Conservation (phyloP, 805 yeast genomes). For the Metschnikowia matae region DNA sequence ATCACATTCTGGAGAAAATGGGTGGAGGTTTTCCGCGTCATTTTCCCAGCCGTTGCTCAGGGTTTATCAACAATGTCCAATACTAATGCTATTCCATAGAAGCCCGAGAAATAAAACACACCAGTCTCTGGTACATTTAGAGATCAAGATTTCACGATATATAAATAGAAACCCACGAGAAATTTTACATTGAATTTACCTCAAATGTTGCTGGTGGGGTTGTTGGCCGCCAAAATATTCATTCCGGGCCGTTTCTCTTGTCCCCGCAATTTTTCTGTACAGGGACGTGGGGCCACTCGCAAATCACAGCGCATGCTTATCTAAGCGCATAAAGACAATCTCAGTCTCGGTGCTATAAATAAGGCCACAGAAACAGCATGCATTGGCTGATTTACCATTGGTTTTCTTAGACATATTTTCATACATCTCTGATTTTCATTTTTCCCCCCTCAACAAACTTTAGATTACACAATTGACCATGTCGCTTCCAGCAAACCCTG, state of each 20-base stretch:
- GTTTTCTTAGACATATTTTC: not conserved
- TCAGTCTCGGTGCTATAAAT: not conserved
- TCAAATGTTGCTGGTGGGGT: not conserved
- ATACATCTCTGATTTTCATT: not conserved
- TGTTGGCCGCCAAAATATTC: not conserved
- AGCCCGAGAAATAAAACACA: too few relatives aligned
- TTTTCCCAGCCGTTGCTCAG: too few relatives aligned
- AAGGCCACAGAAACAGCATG: not conserved
- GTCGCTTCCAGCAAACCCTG: constrained; percentile 25
- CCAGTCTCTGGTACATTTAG: too few relatives aligned
- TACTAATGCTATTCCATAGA: too few relatives aligned
- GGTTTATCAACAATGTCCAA: too few relatives aligned
- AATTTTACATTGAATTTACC: not conserved
- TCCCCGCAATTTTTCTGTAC: constrained; percentile 2
- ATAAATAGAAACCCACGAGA: too few relatives aligned
- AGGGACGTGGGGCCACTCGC: constrained; percentile 3
- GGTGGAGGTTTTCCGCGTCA: too few relatives aligned
- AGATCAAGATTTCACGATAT: too few relatives aligned
- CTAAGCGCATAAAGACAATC: constrained; percentile 2
- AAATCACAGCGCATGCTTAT: constrained; percentile 5
- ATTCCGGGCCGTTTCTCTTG: not conserved
- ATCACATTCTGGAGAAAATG: too few relatives aligned
- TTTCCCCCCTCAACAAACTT: not conserved
- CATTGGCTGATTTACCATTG: not conserved
- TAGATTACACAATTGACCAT: not conserved